These are phyloP conservation scores for Penicillium angulare DNA, from an alignment of 495 filamentous ascomycete genomes.

Conservation along the genomic window DNA sequence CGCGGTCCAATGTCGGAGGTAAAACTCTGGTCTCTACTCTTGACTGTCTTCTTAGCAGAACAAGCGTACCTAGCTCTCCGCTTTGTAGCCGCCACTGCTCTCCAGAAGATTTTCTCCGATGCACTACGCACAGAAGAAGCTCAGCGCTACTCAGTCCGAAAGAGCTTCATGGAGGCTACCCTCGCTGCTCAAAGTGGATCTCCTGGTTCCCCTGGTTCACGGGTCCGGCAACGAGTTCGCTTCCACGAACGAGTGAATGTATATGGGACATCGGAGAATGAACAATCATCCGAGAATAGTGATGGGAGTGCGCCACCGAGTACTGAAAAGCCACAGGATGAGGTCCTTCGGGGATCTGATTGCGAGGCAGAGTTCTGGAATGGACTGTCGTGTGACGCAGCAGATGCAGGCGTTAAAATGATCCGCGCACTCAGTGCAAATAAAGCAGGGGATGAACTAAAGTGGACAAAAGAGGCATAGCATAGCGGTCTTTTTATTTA, in stretches of 20 bases:
- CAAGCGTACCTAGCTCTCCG: slow-evolving; percentile 75
- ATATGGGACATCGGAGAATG: slow-evolving; percentile 22
- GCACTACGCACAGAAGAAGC: slow-evolving; percentile 73
- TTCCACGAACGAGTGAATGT: slow-evolving; percentile 43
- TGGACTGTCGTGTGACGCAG: slow-evolving; percentile 19
- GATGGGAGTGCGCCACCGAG: slow-evolving; percentile 17
- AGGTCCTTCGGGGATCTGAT: slow-evolving; percentile 26
- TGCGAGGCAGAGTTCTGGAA: slow-evolving; percentile 38
- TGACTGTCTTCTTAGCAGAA: slow-evolving; percentile 79
- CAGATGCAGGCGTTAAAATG: slow-evolving; percentile 36
- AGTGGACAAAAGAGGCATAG: slow-evolving; percentile 20
- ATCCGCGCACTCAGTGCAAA: slow-evolving; percentile 32
- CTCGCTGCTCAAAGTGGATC: background rate
- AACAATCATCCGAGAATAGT: slow-evolving; percentile 3
- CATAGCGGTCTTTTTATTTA: background rate
- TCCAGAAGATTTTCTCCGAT: slow-evolving; percentile 74
- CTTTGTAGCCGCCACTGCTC: slow-evolving; percentile 60
- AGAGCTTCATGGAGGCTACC: slow-evolving; percentile 55
- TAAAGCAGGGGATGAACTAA: slow-evolving; percentile 1
- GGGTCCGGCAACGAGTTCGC: slow-evolving; percentile 29
- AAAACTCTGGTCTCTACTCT: slow-evolving; percentile 66
- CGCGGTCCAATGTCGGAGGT: slow-evolving; percentile 61
- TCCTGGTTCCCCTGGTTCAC: slow-evolving; percentile 10
- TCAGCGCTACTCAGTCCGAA: slow-evolving; percentile 68
- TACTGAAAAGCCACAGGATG: slow-evolving; percentile 19